Evolutionary conservation across 2,329 filamentous ascomycete genomes (phyloP).

Genomic region (Colletotrichum filicis): DNA sequence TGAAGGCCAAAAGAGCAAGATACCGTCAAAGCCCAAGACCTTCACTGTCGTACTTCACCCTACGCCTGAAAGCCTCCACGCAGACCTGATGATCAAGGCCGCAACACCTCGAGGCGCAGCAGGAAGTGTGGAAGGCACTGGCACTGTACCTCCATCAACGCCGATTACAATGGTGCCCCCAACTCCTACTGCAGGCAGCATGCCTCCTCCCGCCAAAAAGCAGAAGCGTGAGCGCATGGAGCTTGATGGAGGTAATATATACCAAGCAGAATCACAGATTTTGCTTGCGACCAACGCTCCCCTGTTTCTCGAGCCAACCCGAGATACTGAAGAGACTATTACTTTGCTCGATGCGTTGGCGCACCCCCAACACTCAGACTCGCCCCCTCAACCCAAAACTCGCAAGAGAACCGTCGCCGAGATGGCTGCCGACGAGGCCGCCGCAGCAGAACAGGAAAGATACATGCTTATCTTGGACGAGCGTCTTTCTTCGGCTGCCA

Average conservation of each 20-base stretch:
- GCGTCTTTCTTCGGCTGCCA: conserved; percentile 71
- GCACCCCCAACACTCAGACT: conserved; percentile 81
- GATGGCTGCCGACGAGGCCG: conserved; percentile 92
- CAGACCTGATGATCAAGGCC: conserved; percentile 81
- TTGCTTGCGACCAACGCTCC: conserved; percentile 79
- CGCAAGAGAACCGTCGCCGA: conserved; percentile 95
- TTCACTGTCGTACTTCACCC: conserved; percentile 87
- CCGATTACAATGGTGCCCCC: conserved; percentile 69
- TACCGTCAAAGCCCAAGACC: conserved; percentile 69
- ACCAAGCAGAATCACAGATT: conserved; percentile 81
- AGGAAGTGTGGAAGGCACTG: conserved; percentile 52
- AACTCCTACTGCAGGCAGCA: conserved; percentile 69
- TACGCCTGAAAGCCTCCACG: conserved; percentile 78
- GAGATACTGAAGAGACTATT: conserved; percentile 75
- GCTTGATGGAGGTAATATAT: conserved; percentile 78
- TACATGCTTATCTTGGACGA: conserved; percentile 96
- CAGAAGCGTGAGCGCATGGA: conserved; percentile 79
- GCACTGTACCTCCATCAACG: conserved; percentile 73
- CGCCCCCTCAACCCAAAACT: conserved; percentile 85
- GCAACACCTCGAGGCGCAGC: conserved; percentile 69
- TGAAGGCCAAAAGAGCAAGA: conserved; percentile 57
- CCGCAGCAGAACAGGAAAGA: conserved; percentile 87
- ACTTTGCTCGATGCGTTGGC: conserved; percentile 76
- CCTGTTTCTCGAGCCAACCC: conserved; percentile 81
- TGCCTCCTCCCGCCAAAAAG: conserved; percentile 72